These are phyloP conservation scores for Aspergillus sclerotiicarbonarius DNA, from an alignment of 495 filamentous ascomycete genomes.

Conservation along the genomic window DNA sequence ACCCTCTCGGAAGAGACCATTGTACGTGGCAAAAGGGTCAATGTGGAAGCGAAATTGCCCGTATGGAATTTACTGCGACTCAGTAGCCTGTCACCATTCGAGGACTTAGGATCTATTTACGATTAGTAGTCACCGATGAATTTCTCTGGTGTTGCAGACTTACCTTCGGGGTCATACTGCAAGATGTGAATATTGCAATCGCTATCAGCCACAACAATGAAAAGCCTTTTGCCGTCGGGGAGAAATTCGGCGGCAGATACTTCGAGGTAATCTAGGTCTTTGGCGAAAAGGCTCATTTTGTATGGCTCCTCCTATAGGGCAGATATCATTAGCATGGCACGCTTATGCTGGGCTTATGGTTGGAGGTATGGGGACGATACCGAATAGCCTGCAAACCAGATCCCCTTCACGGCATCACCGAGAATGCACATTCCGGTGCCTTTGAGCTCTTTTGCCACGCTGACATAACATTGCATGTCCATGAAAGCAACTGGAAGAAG, in stretches of 20 bases:
- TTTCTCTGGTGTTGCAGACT: constrained; percentile 15
- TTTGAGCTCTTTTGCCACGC: constrained; percentile 72
- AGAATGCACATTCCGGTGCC: constrained; percentile 81
- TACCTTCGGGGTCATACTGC: constrained; percentile 91
- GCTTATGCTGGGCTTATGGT: neutral
- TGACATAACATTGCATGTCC: constrained; percentile 94
- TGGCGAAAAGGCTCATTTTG: constrained; percentile 90
- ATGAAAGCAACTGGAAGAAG: constrained; percentile 94
- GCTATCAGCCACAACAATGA: constrained; percentile 77
- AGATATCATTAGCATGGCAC: neutral
- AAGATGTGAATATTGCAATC: constrained; percentile 83
- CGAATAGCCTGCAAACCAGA: constrained; percentile 93
- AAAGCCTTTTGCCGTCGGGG: constrained; percentile 78
- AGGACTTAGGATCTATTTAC: constrained; percentile 79
- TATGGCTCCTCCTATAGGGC: constrained; percentile 75
- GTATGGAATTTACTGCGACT: constrained; percentile 84
- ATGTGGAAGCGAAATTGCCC: constrained; percentile 68
- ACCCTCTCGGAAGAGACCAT: constrained; percentile 42
- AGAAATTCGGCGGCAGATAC: constrained; percentile 83
- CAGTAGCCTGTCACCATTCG: constrained; percentile 82
- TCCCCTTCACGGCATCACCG: constrained; percentile 85
- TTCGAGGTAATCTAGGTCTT: constrained; percentile 72
- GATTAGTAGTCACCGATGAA: constrained; percentile 5
- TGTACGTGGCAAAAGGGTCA: constrained; percentile 72
- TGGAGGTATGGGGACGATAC: constrained; percentile 38